Evolutionary conservation across 768 basidiomycete species (phyloP), one percentile per base, ranked within the genome.

Genomic region (Mycena chlorophos): DNA sequence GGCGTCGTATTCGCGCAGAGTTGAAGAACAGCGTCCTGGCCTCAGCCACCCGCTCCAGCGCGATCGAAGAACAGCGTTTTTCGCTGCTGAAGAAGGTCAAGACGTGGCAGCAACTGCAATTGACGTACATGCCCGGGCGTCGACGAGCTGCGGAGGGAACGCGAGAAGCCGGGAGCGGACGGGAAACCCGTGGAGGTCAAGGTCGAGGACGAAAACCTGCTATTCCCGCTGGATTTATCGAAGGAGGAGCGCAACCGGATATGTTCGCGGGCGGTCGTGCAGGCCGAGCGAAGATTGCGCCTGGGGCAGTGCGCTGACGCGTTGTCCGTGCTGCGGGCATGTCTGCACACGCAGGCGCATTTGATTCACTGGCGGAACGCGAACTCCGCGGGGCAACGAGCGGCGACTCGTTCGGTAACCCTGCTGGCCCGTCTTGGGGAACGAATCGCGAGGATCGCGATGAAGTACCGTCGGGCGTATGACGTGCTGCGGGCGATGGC

Each of bases 151-250:
- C 12, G 53, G 17, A 23, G 40, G 52, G 40, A 16, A 17, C 53
- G 45, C 8, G 61, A 62, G 28, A 43, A 57, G 22, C 13, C n/a
- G 13, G 43, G 57, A 16, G 52, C 40, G 13, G 40, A 42, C 20
- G 40, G 13, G 40, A 12, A 12, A 22, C 40, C 40, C 1, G 37
- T 31, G 1, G 40, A 53, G 26, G 20, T 34, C 5, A 39, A 40
- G 28, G 57, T 60, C 19, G 63, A 58, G 37, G 52, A 48, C 45
- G 29, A 50, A 3, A 48, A 28, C 29, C 27, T 62, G 1, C 58
- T 20, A 30, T 31, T 62, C 4, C 61, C 57, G 2, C 58, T 57
- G 0, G 37, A 40, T 12, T 14, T 62, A 31, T 34, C 46, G 12
- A 0, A 4, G 12, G 31, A 19, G 16, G 13, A 29, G 3, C 30